These are phyloP conservation scores for Vairimorpha necatrix DNA, from an alignment of 371 early-diverging fungal genomes.

Conservation along the genomic window DNA sequence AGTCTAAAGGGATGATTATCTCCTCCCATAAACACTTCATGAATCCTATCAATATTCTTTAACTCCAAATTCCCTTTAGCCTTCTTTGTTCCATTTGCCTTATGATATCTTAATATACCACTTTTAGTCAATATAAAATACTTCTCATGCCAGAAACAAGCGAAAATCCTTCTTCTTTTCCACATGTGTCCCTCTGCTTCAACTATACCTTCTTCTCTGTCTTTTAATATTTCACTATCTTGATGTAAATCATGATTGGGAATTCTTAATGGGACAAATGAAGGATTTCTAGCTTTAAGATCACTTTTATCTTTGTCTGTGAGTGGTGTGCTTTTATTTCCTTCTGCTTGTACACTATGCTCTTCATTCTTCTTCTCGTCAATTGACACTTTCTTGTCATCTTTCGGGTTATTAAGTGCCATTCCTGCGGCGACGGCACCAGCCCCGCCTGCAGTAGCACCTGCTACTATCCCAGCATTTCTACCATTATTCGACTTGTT, in stretches of 20 bases:
- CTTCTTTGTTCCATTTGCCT: conserved; percentile 34
- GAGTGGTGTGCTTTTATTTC: background rate
- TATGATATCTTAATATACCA: conserved; percentile 52
- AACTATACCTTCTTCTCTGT: conserved; percentile 36
- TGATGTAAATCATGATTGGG: background rate
- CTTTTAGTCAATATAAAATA: conserved; percentile 55
- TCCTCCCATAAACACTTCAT: conserved; percentile 5
- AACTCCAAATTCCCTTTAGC: conserved; percentile 52
- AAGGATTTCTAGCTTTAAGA: background rate
- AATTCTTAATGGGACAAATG: conserved; percentile 12
- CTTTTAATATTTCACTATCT: conserved; percentile 38
- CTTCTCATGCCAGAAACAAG: conserved; percentile 58
- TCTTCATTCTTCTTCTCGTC: background rate
- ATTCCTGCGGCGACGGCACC: background rate
- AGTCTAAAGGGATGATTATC: conserved; percentile 46
- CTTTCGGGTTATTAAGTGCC: background rate
- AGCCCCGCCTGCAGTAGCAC: background rate
- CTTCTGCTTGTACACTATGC: background rate
- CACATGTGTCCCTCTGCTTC: conserved; percentile 45
- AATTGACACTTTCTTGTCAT: background rate
- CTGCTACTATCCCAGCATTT: conserved; percentile 2
- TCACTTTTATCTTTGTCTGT: background rate
- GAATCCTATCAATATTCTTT: background rate
- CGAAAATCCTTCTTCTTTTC: conserved; percentile 54
- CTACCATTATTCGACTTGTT: background rate